Percentiles rank a stretch among this genome's conserved stretches.
These are phyloP conservation scores for Salix dunnii DNA, from an alignment of 345 rosid genomes.

Conservation along the genomic window DNA sequence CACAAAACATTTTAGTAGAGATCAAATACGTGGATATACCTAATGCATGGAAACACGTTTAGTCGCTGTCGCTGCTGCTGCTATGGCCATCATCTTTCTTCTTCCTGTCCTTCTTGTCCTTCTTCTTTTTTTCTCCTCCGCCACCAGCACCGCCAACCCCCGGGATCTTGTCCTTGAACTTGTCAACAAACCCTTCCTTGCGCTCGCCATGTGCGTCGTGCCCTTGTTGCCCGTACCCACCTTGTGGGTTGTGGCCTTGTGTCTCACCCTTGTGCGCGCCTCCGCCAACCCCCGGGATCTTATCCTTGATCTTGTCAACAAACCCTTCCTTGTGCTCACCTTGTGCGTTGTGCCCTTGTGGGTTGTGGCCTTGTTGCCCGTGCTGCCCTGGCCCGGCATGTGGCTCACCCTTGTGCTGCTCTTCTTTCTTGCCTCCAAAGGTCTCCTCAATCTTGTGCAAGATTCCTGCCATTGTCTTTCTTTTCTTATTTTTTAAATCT, in stretches of 20 bases:
- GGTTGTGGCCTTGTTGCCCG: not conserved
- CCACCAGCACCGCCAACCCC: constrained; percentile 21
- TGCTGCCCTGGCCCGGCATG: constrained; percentile 2
- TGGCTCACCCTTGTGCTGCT: not conserved
- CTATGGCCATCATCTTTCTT: constrained; percentile 51
- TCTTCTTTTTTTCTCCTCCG: constrained; percentile 38
- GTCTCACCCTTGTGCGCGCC: no score
- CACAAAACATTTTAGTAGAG: no score
- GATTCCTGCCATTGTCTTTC: constrained; percentile 44
- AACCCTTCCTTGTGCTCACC: no score
- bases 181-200: constrained; percentile 46
- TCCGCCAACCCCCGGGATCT: no score
- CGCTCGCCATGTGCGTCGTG: constrained; percentile 18
- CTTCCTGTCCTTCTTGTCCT: constrained; percentile 43
- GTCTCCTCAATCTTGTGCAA: constrained; percentile 61
- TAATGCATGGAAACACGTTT: not conserved
- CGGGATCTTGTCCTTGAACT: constrained; percentile 49
- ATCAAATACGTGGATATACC: not conserved
- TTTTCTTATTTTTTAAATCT: not conserved
- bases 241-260: not conserved
- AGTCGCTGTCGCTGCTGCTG: constrained; percentile 62
- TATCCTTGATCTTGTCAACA: no score
- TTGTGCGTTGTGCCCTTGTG: not conserved
- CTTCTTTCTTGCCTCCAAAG: constrained; percentile 59
- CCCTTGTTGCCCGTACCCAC: not conserved